Conservation (phyloP, 139 green algal species). For the Chlamydomonas schloesseri region DNA sequence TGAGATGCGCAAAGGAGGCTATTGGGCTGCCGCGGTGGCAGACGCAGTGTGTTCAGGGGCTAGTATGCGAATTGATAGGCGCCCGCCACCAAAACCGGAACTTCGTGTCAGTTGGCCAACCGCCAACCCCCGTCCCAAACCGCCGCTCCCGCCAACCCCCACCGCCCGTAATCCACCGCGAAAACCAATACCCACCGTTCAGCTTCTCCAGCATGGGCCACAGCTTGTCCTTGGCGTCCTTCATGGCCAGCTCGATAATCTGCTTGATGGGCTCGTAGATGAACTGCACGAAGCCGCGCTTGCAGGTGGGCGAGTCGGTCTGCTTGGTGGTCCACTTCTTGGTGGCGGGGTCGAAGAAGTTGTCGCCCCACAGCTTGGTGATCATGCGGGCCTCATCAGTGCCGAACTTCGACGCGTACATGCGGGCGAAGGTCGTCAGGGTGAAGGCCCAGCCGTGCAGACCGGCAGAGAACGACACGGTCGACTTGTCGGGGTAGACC, state of each 20-base stretch:
- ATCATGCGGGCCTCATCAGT: conserved; percentile 78
- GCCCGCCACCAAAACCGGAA: no score
- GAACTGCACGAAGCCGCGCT: conserved; percentile 98
- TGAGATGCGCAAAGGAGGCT: conserved; percentile 37
- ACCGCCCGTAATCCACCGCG: background rate
- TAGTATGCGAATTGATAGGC: no score
- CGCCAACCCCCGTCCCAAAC: background rate
- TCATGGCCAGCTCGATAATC: conserved; percentile 96
- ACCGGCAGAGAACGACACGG: conserved; percentile 97
- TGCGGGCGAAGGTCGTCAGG: conserved; percentile 96
- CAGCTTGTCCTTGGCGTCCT: conserved; percentile 97
- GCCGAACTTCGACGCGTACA: conserved; percentile 99
- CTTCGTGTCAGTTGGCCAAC: background rate
- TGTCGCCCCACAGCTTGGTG: conserved; percentile 80
- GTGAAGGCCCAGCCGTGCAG: conserved; percentile 99
- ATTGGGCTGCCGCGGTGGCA: no score
- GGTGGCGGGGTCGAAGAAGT: conserved; percentile 98
- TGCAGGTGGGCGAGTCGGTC: conserved; percentile 90
- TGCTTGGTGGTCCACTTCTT: conserved; percentile 99
- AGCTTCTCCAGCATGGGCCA: conserved; percentile 96
- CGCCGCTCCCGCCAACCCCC: background rate
- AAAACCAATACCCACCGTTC: conserved; percentile 58
- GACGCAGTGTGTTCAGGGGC: no score
- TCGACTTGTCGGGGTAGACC: conserved; percentile 98
- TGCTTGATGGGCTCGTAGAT: conserved; percentile 97